Percentiles rank a stretch among this genome's conserved stretches.
Evolutionary conservation across 2,329 filamentous ascomycete genomes (phyloP).

Genomic region (Myriosclerotinia scirpicola): DNA sequence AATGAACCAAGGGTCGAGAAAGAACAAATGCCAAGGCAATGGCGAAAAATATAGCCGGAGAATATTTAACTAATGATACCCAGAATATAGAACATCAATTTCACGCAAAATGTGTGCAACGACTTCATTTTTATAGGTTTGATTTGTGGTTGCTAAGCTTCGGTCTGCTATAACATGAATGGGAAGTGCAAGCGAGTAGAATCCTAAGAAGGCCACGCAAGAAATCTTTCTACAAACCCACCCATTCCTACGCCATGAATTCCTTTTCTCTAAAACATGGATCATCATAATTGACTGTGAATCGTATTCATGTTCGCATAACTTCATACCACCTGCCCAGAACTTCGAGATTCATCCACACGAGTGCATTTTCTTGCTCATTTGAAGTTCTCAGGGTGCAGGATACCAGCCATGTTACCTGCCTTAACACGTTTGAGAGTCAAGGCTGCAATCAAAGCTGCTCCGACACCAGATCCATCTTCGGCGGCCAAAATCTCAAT

Average conservation of each 20-base stretch:
- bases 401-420: constrained; percentile 63
- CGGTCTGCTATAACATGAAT: background rate
- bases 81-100: background rate
- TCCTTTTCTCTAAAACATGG: background rate
- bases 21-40: background rate
- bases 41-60: background rate
- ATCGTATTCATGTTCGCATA: constrained; percentile 4
- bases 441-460: constrained; percentile 82
- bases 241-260: background rate
- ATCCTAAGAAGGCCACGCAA: constrained; percentile 1
- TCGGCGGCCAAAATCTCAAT: constrained; percentile 87
- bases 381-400: constrained; percentile 63
- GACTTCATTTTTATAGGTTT: background rate
- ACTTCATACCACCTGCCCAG: background rate
- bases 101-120: background rate
- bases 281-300: background rate
- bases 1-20: background rate
- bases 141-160: background rate
- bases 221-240: background rate
- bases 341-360: background rate
- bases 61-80: constrained; percentile 16
- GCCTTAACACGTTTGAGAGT: constrained; percentile 64
- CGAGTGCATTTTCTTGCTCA: background rate
- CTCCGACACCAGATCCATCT: constrained; percentile 96
- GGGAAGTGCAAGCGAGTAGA: background rate